phyloP scores from a whole-genome alignment of 2,329 filamentous ascomycete genomes.

The Diaporthe citrichinensis region DNA sequence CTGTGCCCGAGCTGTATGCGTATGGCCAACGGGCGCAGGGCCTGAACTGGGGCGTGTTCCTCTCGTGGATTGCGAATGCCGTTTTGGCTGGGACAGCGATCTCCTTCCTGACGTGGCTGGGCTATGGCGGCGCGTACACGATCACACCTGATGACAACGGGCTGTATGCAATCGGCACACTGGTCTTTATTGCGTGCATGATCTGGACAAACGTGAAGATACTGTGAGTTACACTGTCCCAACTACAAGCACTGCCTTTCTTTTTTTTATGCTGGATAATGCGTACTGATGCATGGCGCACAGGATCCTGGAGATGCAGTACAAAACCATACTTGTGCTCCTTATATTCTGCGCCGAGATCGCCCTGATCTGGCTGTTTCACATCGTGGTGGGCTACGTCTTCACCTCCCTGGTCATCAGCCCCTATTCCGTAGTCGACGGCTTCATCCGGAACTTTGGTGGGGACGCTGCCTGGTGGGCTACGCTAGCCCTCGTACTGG shows the following conservation, averaged over 20 bases:
- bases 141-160: constrained; percentile 71
- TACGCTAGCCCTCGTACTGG: constrained; percentile 74
- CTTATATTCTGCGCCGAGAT: constrained; percentile 70
- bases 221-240: constrained; percentile 66
- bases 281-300: constrained; percentile 44
- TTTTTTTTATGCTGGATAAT: background rate
- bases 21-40: constrained; percentile 81
- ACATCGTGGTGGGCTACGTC: constrained; percentile 74
- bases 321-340: constrained; percentile 77
- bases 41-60: constrained; percentile 81
- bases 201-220: constrained; percentile 83
- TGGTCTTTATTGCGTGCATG: constrained; percentile 80
- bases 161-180: constrained; percentile 80
- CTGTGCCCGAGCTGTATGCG: constrained; percentile 90
- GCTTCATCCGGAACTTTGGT: constrained; percentile 79
- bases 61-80: constrained; percentile 83
- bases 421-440: constrained; percentile 77
- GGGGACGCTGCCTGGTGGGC: constrained; percentile 81
- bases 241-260: background rate
- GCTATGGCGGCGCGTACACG: constrained; percentile 62
- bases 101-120: constrained; percentile 71
- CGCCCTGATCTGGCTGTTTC: constrained; percentile 80
- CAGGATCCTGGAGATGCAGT: constrained; percentile 82
- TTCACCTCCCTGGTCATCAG: constrained; percentile 66
- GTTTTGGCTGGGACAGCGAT: constrained; percentile 80